Base-by-base conservation (phyloP, 192 early-diverging fungal genomes). In the Backusella circina region DNA sequence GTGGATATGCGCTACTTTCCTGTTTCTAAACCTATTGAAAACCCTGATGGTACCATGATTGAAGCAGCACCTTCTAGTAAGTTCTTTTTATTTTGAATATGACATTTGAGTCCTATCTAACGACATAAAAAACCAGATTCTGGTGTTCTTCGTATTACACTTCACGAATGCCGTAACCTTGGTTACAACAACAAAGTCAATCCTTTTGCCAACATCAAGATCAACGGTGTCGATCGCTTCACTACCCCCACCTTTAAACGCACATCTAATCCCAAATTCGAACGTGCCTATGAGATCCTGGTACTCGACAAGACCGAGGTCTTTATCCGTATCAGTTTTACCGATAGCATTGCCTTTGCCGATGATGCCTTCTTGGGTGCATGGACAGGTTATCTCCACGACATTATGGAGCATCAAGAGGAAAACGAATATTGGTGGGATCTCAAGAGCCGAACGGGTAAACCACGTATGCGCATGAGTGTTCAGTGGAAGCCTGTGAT, bases 221-320 rank as follows among this genome's bases (percentile, higher is more conserved):
- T 91, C 69, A 88, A 89, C 69, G 79, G 79, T 51, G 65, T 76
- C 21, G 76, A 77, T 65, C 77, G 80, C 18, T 80, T 87, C 38
- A 74, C 77, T 50, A 91, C 93, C n/a, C 86, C 86, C 39, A 81
- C 81, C 33, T 88, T 88, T 68, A 92, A 91, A 74, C 85, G 86
- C 68, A 94, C 90, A 8, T 86, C 90, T 67, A 90, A 90, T 61
- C 95, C 95, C 30, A 88, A 90, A 41, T 96, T 91, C 89, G 91
- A 94, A 73, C 81, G 85, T 9, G 77, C 85, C 47, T 81, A 84
- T 67, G 91, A 92, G 72, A 77, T 89, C 21, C 91, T 93, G 73
- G 84, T 95, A 10, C 75, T 88, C 10, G 91, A 96, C 74, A 80
- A 87, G 57, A 84, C 88, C 1, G 66, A 75, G 5, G 84, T 90